Base-by-base conservation (phyloP, 257 asterid species). In the Paulownia fortunei region DNA sequence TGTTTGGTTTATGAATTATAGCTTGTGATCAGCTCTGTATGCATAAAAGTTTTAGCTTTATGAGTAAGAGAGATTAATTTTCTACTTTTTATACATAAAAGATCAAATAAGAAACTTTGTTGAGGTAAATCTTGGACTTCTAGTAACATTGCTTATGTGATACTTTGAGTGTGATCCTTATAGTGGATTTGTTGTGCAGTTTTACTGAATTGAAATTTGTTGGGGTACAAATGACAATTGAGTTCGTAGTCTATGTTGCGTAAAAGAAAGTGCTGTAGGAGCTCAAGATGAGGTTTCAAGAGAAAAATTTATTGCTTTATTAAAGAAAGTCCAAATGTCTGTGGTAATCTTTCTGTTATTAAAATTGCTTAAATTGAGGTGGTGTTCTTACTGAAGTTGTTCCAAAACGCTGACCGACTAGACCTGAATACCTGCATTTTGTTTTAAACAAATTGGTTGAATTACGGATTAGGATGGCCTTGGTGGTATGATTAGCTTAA, bases 11-110 rank as follows among this genome's bases (percentile, higher is more conserved):
- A 21, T 46, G 8, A 67, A 19, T 21, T 71, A 11, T 30, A 41
- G 55, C 34, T 62, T 47, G 73, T 44, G 76, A 62, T 84, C 82
- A 76, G 74, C 82, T 74, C 70, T 49, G 3, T 77, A 30, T 41
- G 62, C 42, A 8, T 16, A 42, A 41, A 59, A 21, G 65, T 69
- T 56, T 52, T 60, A 24, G 44, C 72, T 73, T 47, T 56, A 24
- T 65, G 64, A 37, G 79, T 49, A 5, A 30, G 49, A 70, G 36
- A 52, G 76, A 64, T 70, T 19, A 44, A 27, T 19, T 47, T 19
- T 66, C 72, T 26, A 49, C 46, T 69, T 23, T 34, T 19, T 52
- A 64, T 32, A 51, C 32, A 64, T 55, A 16, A 42, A 70, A 74
- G 26, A 69, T 54, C 69, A 52, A 47, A 37, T 51, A 27, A 34